Percentiles rank a stretch among this genome's conserved stretches.
Evolutionary conservation across 129 eudicot species (phyloP).

Genomic region (Chrysanthemum seticuspe): DNA sequence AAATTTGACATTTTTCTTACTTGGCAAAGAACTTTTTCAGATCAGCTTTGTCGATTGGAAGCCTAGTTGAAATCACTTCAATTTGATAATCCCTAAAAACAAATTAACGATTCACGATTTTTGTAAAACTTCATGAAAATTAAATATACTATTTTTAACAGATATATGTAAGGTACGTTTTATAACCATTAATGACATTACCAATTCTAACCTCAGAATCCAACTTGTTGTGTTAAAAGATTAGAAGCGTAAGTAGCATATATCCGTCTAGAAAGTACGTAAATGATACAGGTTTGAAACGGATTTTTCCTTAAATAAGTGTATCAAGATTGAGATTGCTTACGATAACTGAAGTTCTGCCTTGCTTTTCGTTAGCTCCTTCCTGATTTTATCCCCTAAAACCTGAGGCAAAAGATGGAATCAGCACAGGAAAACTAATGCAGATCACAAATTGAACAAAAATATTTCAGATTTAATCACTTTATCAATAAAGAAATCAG

Average conservation of each 20-base stretch:
- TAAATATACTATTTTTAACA: no score
- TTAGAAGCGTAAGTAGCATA: no score
- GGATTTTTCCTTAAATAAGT: not conserved
- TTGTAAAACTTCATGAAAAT: no score
- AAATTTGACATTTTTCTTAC: slow-evolving; percentile 37
- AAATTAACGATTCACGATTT: not conserved
- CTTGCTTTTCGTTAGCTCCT: slow-evolving; percentile 64
- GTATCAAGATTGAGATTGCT: slow-evolving; percentile 26
- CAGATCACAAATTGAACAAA: not conserved
- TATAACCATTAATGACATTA: no score
- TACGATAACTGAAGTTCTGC: slow-evolving; percentile 73
- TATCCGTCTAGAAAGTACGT: no score
- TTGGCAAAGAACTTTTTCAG: slow-evolving; percentile 67
- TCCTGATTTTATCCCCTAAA: slow-evolving; percentile 67
- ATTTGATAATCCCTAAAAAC: slow-evolving; percentile 68
- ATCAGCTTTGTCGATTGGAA: slow-evolving; percentile 87
- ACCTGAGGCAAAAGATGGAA: slow-evolving; percentile 37
- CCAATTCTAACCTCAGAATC: not conserved
- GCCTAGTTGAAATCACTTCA: slow-evolving; percentile 78
- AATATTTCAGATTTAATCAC: slow-evolving; percentile 14
- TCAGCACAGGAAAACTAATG: slow-evolving; percentile 14
- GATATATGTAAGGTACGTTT: no score
- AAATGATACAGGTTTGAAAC: no score
- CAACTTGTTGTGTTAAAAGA: not conserved
- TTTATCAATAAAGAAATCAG: slow-evolving; percentile 76